Conservation (phyloP, 1,284 basidiomycete genomes). For the Paramarasmius palmivorus region DNA sequence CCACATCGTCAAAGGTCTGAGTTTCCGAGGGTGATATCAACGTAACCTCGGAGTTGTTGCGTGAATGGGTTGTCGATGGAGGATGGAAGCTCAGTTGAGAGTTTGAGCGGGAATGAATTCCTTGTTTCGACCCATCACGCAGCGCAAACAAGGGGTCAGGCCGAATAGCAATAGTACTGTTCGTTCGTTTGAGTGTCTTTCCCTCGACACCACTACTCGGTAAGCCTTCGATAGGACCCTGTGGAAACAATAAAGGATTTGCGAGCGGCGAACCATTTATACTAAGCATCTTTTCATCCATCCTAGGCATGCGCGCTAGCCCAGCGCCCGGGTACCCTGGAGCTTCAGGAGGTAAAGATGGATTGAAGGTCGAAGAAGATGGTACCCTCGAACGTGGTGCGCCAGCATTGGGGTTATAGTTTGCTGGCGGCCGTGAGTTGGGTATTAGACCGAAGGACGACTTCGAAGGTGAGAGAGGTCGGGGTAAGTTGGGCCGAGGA, state of each 20-base stretch:
- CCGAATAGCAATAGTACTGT: constrained; percentile 65
- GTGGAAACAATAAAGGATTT: constrained; percentile 59
- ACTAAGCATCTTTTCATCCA: constrained; percentile 72
- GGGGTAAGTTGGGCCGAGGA: constrained; percentile 49
- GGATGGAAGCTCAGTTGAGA: constrained; percentile 47
- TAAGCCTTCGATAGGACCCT: neutral
- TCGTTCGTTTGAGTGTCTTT: constrained; percentile 44
- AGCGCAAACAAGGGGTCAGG: constrained; percentile 52
- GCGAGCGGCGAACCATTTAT: constrained; percentile 76
- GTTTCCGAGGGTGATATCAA: constrained; percentile 29
- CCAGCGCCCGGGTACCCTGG: constrained; percentile 52
- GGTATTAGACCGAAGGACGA: neutral
- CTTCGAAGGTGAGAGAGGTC: constrained; percentile 34
- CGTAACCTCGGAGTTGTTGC: constrained; percentile 36
- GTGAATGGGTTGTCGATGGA: constrained; percentile 42
- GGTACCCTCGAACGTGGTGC: constrained; percentile 46
- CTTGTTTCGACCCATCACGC: constrained; percentile 7
- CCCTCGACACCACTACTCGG: neutral
- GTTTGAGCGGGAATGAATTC: constrained; percentile 44
- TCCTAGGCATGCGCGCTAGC: constrained; percentile 53
- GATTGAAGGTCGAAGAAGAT: constrained; percentile 72
- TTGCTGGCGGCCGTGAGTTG: constrained; percentile 3
- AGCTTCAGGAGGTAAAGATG: constrained; percentile 58
- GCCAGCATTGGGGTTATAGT: constrained; percentile 3
- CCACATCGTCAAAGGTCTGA: constrained; percentile 15